Base-by-base conservation (phyloP, 2,329 filamentous ascomycete species). In the Neurospora sp. region DNA sequence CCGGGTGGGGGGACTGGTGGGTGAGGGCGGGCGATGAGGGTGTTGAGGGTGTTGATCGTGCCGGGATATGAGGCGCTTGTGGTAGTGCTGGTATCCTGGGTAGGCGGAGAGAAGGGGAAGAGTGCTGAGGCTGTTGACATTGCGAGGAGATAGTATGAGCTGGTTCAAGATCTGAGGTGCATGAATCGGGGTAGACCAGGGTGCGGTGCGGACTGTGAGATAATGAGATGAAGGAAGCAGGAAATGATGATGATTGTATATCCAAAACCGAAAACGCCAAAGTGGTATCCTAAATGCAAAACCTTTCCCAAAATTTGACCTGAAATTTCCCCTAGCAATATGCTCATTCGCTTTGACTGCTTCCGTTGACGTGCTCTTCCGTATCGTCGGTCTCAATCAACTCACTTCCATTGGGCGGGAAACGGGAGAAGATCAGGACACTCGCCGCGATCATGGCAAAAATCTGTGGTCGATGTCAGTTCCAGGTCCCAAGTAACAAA, bases 361-460 rank as follows among this genome's bases (percentile, higher is more conserved):
- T 62, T 62, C 28, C 52, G 4, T 68, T 33, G 15, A 28, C 38
- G 3, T 66, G 17, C 5, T 40, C 39, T 1, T 67, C 69, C 4
- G 71, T 69, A 3, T 74, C 75, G 6, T 67, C 67, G 10, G 72
- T 70, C 8, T 80, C 80, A 12, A 82, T 67, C 6, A 83, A 66
- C 4, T 66, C 73, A 43, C 81, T 82, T 6, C 79, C 80, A 0
- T 68, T n/a, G 0, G 81, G 79, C 0, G 82, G 81, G 40, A 84
- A 84, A 39, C 80, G 79, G 2, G 82, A 83, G 0, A 83, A 74
- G 1, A 83, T 68, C 0, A 84, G 71, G 0, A 84, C 80, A 0
- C 70, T 72, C 77, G 81, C 81, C 2, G 77, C 82, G 2, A 84
- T 41, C 0, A 89, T 79, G 1, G 86, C 86, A 69, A 89, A 82